Conservation (phyloP, 495 filamentous ascomycete genomes). For the Aspergillus sclerotioniger region DNA sequence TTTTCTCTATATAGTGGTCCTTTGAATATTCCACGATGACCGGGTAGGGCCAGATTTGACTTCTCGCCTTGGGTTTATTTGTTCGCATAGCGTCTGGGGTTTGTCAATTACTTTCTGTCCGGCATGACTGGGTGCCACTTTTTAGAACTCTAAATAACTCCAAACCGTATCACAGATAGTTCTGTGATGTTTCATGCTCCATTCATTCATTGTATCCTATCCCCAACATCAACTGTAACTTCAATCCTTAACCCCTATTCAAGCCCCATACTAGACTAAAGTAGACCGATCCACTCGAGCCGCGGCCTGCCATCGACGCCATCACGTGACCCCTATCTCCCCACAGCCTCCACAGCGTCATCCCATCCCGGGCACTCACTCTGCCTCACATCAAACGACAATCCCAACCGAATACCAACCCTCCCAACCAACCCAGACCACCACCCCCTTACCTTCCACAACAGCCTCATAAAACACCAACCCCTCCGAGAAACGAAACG, state of each 20-base stretch:
- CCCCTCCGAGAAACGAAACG: neutral
- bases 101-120: constrained; percentile 19
- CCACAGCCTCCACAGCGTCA: constrained; percentile 5
- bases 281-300: neutral
- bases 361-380: neutral
- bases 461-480: neutral
- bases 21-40: constrained; percentile 9
- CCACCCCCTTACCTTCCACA: neutral
- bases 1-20: constrained; percentile 22
- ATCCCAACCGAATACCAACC: neutral
- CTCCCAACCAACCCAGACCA: neutral
- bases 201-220: neutral
- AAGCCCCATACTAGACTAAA: neutral
- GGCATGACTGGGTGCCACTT: constrained; percentile 8
- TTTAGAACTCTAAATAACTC: constrained; percentile 9
- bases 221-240: neutral
- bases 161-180: constrained; percentile 1
- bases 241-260: neutral
- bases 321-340: neutral
- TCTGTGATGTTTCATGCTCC: neutral
- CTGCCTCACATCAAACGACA: neutral
- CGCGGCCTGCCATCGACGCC: neutral
- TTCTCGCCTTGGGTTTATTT: constrained; percentile 34
- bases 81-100: constrained; percentile 48
- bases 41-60: constrained; percentile 17